Conservation (phyloP, 805 yeast species). For the Nakazawaea pomicola region DNA sequence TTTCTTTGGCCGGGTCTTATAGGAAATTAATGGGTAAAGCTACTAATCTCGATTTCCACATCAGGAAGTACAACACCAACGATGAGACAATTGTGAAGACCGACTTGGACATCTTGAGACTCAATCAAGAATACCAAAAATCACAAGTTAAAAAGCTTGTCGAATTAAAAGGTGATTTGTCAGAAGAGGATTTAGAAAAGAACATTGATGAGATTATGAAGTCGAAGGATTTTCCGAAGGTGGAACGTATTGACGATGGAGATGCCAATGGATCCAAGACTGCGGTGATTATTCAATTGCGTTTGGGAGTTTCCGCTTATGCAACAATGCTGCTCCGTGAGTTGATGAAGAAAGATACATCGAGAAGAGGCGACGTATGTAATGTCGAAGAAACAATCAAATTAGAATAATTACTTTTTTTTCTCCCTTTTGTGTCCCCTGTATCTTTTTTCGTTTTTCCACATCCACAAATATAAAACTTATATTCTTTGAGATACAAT, state of each 20-base stretch:
- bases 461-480: too few relatives aligned
- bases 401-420: background rate
- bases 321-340: slow-evolving; percentile 98
- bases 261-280: slow-evolving; percentile 38
- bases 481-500: too few relatives aligned
- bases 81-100: slow-evolving; percentile 73
- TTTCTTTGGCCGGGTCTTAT: slow-evolving; percentile 88
- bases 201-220: slow-evolving; percentile 7
- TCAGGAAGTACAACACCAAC: slow-evolving; percentile 57
- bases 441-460: too few relatives aligned
- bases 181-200: slow-evolving; percentile 11
- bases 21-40: slow-evolving; percentile 71
- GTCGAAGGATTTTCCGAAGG: slow-evolving; percentile 1
- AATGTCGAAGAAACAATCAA: slow-evolving; percentile 1
- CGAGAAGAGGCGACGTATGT: slow-evolving; percentile 11
- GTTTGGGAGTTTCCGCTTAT: slow-evolving; percentile 80
- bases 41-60: slow-evolving; percentile 51
- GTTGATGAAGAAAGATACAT: slow-evolving; percentile 71
- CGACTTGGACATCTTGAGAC: slow-evolving; percentile 57
- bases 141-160: slow-evolving; percentile 1
- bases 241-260: slow-evolving; percentile 26
- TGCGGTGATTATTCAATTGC: slow-evolving; percentile 74
- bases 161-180: slow-evolving; percentile 15
- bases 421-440: background rate
- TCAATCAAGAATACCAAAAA: slow-evolving; percentile 20